Percentiles rank a stretch among this genome's conserved stretches.
phyloP scores from a whole-genome alignment of 306 rosid species.

The Ziziphus jujuba region DNA sequence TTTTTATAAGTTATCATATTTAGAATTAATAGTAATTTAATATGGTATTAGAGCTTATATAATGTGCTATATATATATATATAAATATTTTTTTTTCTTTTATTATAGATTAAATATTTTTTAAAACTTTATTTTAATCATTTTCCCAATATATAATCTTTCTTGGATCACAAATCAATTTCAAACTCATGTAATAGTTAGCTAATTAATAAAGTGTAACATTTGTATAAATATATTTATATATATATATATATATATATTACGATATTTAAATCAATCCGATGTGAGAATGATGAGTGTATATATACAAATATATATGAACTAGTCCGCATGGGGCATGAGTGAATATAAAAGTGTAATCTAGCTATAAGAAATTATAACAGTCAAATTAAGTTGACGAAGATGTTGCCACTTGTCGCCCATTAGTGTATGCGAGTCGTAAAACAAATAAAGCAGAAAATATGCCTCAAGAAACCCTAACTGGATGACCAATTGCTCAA shows the following conservation, averaged over 20 bases:
- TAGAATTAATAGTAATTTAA: no score
- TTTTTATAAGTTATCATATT: no score
- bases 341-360: neutral
- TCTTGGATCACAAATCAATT: no score
- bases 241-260: neutral
- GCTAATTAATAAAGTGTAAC: no score
- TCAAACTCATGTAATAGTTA: no score
- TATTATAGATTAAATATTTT: no score
- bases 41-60: no score
- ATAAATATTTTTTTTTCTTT: no score
- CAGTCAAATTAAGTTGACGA: conserved; percentile 24
- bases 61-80: no score
- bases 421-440: conserved; percentile 33
- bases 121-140: no score
- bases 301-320: no score
- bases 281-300: neutral
- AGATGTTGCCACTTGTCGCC: conserved; percentile 53
- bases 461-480: conserved; percentile 20
- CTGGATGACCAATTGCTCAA: conserved; percentile 21
- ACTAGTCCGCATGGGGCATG: neutral
- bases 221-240: neutral
- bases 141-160: no score
- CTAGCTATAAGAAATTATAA: neutral
- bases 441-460: conserved; percentile 22
- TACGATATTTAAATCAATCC: neutral